These are phyloP conservation scores for Sordariomycetes sp. DNA, from an alignment of 2,329 filamentous ascomycete species.

Conservation along the genomic window DNA sequence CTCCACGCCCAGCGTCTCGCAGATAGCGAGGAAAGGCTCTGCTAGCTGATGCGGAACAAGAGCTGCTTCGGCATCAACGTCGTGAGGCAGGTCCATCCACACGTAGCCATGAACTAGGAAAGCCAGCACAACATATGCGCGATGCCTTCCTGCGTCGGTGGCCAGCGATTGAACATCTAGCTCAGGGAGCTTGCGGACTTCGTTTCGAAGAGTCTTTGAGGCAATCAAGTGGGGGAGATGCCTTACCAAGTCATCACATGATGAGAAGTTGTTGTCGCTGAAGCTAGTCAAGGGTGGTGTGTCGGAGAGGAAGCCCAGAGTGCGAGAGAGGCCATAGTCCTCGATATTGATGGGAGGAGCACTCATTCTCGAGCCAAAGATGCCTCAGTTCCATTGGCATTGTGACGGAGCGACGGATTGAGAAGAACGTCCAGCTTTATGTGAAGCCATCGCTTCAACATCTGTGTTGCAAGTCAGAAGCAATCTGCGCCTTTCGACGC, in stretches of 20 bases:
- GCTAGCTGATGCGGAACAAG: constrained; percentile 8
- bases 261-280: background rate
- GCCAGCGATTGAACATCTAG: background rate
- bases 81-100: background rate
- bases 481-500: no score
- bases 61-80: background rate
- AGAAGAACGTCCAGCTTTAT: no score
- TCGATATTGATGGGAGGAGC: no score
- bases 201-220: background rate
- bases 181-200: background rate
- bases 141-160: background rate
- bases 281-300: background rate
- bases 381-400: no score
- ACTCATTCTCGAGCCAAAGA: no score
- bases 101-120: background rate
- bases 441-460: no score
- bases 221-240: background rate
- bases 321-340: background rate
- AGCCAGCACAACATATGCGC: background rate
- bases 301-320: background rate
- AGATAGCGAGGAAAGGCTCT: constrained; percentile 10
- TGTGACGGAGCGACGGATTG: no score
- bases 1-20: constrained; percentile 7
- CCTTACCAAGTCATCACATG: background rate
- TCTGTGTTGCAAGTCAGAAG: no score